phyloP scores from a whole-genome alignment of 495 filamentous ascomycete species.

The Neurospora pannonica region DNA sequence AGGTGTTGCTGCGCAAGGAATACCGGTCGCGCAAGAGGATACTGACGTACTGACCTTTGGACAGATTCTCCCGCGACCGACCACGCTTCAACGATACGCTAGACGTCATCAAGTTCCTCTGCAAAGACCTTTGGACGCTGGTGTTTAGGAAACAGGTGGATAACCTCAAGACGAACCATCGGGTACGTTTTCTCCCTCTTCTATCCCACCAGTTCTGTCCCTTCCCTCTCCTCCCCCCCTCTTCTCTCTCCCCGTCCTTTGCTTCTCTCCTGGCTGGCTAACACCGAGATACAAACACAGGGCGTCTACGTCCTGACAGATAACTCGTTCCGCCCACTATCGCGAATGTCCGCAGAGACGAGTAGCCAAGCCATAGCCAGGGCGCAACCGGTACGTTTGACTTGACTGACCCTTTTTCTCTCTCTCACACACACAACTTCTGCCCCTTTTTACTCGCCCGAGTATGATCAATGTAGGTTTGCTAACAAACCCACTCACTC shows the following conservation, averaged over 20 bases:
- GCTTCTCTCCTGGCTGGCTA: neutral
- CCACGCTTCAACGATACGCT: slow-evolving; percentile 81
- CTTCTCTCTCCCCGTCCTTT: too few species aligned
- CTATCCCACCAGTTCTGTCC: too few species aligned
- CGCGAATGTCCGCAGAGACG: slow-evolving; percentile 72
- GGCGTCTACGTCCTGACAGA: slow-evolving; percentile 96
- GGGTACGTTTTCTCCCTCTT: slow-evolving; percentile 44
- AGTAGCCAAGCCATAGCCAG: slow-evolving; percentile 59
- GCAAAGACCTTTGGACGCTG: slow-evolving; percentile 93
- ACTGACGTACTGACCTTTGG: neutral
- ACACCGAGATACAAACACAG: slow-evolving; percentile 26
- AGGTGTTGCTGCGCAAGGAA: neutral
- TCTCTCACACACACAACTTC: neutral
- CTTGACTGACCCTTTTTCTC: neutral
- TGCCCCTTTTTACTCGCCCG: neutral
- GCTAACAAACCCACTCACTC: neutral
- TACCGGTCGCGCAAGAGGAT: neutral
- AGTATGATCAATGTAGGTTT: neutral
- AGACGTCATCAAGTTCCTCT: slow-evolving; percentile 93
- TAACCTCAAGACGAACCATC: slow-evolving; percentile 96
- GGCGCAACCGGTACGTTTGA: slow-evolving; percentile 68
- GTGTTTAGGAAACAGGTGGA: slow-evolving; percentile 96
- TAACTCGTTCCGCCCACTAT: slow-evolving; percentile 80
- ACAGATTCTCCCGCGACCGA: slow-evolving; percentile 77
- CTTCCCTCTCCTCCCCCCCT: neutral